Base-by-base conservation (phyloP, 805 yeast genomes). In the Teunomyces atbi region DNA sequence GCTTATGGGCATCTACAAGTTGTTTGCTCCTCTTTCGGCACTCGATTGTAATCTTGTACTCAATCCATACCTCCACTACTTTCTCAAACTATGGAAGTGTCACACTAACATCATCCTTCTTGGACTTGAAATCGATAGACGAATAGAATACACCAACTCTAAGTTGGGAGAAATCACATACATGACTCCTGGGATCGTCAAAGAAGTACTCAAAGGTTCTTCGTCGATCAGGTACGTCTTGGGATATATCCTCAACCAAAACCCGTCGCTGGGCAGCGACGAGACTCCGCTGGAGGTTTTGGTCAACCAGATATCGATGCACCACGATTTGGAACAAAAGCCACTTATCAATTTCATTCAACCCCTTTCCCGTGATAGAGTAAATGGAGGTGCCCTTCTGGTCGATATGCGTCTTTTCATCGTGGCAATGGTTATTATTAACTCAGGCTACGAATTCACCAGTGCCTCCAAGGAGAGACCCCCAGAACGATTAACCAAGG, bases 41-140 rank as follows among this genome's bases (percentile, higher is more conserved):
- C 16, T 32, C 34, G 36, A 37, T 28, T 65, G 66, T 41, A 76
- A 74, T 48, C 56, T 77, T 5, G 71, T 76, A 16, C 51, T 79
- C 42, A 84, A 84, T 55, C 94, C 94, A 16, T 86, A 83, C 55
- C 57, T 81, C 40, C 77, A 77, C 16, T 70, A 74, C 40, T 77
- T 82, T 49, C 64, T 84, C 7, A 78, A 79, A 40, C 57, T 80
- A 5, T 86, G 94, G 92, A 82, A 83, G 54, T 74, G 78, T 35
- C 79, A 81, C 54, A 83, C 90, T 2, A 75, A 74, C 48, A 72
- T 82, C 2, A 73, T 86, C 1, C 61, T 79, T 7, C 62, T 81
- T 6, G 88, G 89, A 0, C 62, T 86, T 5, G 86, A 83, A 54
- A 66, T 69, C 44, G 77, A 72, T 54, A 57, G 74, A 36, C 57